These are phyloP conservation scores for Teunomyces lycoperdinae DNA, from an alignment of 805 yeast species.

Conservation along the genomic window DNA sequence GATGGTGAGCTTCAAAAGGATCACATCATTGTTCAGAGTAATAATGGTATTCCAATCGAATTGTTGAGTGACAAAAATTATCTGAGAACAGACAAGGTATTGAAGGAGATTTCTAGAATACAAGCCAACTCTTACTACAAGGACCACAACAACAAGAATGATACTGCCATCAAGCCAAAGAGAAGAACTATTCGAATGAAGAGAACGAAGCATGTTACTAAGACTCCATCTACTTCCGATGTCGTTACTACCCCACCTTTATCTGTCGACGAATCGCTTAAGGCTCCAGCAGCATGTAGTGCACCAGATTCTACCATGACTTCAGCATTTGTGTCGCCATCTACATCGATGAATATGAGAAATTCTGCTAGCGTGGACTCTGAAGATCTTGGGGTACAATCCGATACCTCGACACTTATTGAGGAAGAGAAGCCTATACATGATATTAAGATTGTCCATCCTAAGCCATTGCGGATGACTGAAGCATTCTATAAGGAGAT, in stretches of 20 bases:
- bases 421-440: conserved; percentile 4
- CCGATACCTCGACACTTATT: conserved; percentile 10
- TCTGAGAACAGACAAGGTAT: conserved; percentile 33
- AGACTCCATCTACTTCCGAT: neutral
- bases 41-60: conserved; percentile 41
- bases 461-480: conserved; percentile 13
- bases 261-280: neutral
- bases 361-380: neutral
- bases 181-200: conserved; percentile 39
- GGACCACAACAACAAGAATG: conserved; percentile 20
- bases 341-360: neutral
- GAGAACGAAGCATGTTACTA: conserved; percentile 7
- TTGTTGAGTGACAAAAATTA: conserved; percentile 27
- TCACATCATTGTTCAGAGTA: conserved; percentile 8
- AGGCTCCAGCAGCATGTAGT: neutral
- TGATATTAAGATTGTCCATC: conserved; percentile 10
- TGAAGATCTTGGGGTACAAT: conserved; percentile 1
- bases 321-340: neutral
- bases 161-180: conserved; percentile 33
- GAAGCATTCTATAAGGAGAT: conserved; percentile 11
- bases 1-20: conserved; percentile 10
- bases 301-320: conserved; percentile 4
- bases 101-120: conserved; percentile 42
- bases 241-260: neutral
- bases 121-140: conserved; percentile 44